Conservation (phyloP, 257 asterid species). For the Orobanche coerulescens region DNA sequence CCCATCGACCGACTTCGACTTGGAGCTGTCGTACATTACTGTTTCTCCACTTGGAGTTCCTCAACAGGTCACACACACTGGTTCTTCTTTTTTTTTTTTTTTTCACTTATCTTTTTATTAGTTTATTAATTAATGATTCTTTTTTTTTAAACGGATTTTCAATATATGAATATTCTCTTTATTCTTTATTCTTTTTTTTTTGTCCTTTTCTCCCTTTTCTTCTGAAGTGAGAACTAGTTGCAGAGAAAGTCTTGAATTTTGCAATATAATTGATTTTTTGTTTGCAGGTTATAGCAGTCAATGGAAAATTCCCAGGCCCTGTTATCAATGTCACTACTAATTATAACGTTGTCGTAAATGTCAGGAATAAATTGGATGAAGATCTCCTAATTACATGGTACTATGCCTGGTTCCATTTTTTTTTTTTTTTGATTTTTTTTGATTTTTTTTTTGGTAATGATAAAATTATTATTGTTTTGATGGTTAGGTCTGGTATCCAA, state of each 20-base stretch:
- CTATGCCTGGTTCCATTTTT: constrained; percentile 15
- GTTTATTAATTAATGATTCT: neutral
- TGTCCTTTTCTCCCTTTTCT: neutral
- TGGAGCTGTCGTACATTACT: constrained; percentile 57
- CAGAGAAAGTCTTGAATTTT: neutral
- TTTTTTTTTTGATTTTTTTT: neutral
- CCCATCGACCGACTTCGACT: constrained; percentile 40
- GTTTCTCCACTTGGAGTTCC: constrained; percentile 77
- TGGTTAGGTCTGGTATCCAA: constrained; percentile 69
- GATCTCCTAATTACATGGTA: constrained; percentile 65
- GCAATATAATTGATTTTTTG: constrained; percentile 7
- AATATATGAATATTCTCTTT: neutral
- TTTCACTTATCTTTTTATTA: neutral
- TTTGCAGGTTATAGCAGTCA: constrained; percentile 75
- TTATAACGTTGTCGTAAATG: constrained; percentile 58
- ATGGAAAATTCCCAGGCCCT: constrained; percentile 66
- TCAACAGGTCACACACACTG: constrained; percentile 45
- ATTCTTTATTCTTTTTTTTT: neutral
- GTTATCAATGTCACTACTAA: constrained; percentile 67
- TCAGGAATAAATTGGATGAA: constrained; percentile 65
- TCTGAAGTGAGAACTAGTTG: neutral
- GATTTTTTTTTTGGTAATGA: neutral
- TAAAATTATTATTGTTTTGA: neutral
- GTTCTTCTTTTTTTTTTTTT: neutral
- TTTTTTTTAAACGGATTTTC: too few relatives aligned